Base-by-base conservation (phyloP, 768 basidiomycete species). In the Tephrocybe sp. region DNA sequence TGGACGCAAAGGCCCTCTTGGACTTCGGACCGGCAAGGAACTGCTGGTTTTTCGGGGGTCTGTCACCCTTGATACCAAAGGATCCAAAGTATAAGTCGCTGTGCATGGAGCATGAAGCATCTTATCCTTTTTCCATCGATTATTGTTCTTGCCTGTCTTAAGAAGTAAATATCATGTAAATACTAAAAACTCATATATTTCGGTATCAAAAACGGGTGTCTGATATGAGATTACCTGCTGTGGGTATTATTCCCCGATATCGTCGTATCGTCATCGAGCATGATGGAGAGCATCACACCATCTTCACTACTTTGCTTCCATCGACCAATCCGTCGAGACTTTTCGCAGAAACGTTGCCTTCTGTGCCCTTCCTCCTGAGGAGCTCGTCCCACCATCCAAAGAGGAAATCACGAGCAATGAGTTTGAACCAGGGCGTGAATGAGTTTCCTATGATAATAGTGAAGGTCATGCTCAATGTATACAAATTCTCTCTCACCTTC, bases 351-450 rank as follows among this genome's bases (percentile, higher is more conserved):
- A 91, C 74, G 19, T 76, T 72, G 7, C 87, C 88, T 15, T 81
- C 60, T 11, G 52, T 56, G 52, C 73, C 72, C 63, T 73, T 81
- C 30, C 88, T 83, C 46, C 71, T 72, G 54, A 87, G 61, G 36
- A 99, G 82, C 53, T 88, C 86, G 61, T 97, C 93, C 97, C 97
- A 99, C 97, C 97, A 99, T 19, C 90, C 91, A 64, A 94, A 98
- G 36, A 99, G 77, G 69, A 95, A 95, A 65, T 97, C 93, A 3
- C 94, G 83, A 2, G 93, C 94, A 61, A 99, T 98, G 23, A 98
- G 83, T 67, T 94, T 91, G 83, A 99, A 99, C 97, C 97, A 99
- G 0, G 97, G 97, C 6, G 97, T 99, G 68, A 99, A 99, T 2
- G 79, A 81, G 65, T 91, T 91, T 49, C 69, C 92, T 95, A 59